Base-by-base conservation (phyloP, 495 filamentous ascomycete species). In the Copromyces sp. region DNA sequence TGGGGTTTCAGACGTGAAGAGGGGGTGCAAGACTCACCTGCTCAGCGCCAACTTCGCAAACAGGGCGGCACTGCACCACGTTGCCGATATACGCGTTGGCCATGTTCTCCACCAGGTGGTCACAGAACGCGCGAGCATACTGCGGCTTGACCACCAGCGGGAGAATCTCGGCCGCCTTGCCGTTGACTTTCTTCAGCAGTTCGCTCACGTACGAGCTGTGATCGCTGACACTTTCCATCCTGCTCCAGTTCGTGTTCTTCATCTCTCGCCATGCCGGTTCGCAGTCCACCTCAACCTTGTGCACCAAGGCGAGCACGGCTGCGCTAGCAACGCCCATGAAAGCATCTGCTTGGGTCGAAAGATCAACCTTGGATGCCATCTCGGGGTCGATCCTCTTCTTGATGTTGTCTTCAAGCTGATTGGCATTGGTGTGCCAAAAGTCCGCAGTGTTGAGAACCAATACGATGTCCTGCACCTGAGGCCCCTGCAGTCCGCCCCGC, bases 301-400 rank as follows among this genome's bases (percentile, higher is more conserved):
- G 88, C 1, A 98, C 94, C 69, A 99, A 87, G 5, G 90, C 88
- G 42, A 93, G 87, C 11, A 98, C 90, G 9, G 93, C 93, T 24
- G 94, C 92, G 77, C 91, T 94, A 3, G 94, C 95, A 69, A 98
- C 94, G 4, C 94, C 94, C 88, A 98, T 93, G 83, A 98, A 98
- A 1, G 94, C 88, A 82, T 99, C 95, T 2, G 92, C 92, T 78
- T 98, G 96, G 39, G 90, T 93, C 72, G 97, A 94, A 41, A 98
- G 83, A 79, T 98, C 94, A 4, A 98, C 91, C 42, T 86, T 90
- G 41, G 88, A 81, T 44, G 89, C 89, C 68, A 97, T 83, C 1
- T 92, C 90, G 70, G 87, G 86, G 77, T 98, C 95, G 74, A 99
- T 91, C 5, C 92, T 87, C 73, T 90, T 89, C 81, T 93, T 97